phyloP scores from a whole-genome alignment of 2,329 filamentous ascomycete species.

The Talaromyces rugulosus region DNA sequence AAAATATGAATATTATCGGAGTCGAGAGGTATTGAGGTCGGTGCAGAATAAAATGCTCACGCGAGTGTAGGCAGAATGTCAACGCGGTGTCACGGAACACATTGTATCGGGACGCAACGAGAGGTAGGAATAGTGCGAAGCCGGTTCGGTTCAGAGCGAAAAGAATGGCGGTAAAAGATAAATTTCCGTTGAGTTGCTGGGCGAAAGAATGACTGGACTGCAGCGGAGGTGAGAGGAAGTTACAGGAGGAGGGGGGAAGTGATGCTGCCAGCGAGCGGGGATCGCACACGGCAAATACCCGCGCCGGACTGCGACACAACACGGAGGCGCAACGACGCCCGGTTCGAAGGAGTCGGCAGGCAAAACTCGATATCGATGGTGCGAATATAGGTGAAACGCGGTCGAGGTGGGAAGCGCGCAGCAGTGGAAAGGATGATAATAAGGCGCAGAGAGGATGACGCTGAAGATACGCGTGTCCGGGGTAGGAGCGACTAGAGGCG shows the following conservation, averaged over 20 bases:
- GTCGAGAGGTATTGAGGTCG: not conserved
- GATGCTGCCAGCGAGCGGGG: not conserved
- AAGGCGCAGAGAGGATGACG: not conserved
- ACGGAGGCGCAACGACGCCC: not conserved
- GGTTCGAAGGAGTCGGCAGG: not conserved
- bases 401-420: not conserved
- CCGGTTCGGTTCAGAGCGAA: not conserved
- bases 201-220: not conserved
- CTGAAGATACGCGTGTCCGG: not conserved
- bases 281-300: not conserved
- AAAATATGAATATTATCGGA: not conserved
- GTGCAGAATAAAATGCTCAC: slow-evolving; percentile 4
- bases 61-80: slow-evolving; percentile 7
- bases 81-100: slow-evolving; percentile 1
- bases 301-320: not conserved
- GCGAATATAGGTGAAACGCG: not conserved
- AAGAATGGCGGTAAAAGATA: not conserved
- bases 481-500: not conserved
- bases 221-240: not conserved
- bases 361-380: not conserved
- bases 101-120: slow-evolving; percentile 4
- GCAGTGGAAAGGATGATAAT: not conserved
- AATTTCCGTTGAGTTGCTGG: not conserved
- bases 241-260: not conserved
- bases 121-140: not conserved